Conservation (phyloP, 306 rosid species). For the Cucumis cinereus region DNA sequence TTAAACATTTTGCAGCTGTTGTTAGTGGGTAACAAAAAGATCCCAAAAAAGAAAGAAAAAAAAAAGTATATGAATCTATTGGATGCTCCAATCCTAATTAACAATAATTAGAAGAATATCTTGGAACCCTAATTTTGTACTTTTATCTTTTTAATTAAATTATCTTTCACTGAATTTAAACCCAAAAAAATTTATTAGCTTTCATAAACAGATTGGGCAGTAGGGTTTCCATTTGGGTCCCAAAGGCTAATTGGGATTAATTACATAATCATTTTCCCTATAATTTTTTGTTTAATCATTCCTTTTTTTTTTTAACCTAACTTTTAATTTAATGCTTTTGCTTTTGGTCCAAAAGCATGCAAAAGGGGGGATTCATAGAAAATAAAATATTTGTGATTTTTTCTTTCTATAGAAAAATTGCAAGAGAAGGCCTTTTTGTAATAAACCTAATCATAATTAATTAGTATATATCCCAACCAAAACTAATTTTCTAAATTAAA, state of each 20-base stretch:
- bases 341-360: neutral
- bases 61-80: neutral
- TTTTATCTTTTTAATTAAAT: neutral
- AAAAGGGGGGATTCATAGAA: neutral
- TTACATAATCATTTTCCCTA: neutral
- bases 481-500: neutral
- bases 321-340: neutral
- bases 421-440: too few species aligned
- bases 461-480: neutral
- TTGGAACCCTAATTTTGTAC: neutral
- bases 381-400: neutral
- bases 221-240: neutral
- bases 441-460: too few species aligned
- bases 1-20: neutral
- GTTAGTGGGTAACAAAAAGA: neutral
- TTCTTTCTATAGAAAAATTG: neutral
- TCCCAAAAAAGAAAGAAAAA: neutral
- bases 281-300: neutral
- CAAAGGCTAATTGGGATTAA: neutral
- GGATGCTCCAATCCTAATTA: neutral
- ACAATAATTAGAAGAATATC: neutral
- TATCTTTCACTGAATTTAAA: neutral
- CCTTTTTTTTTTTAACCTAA: neutral
- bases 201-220: slow-evolving; percentile 1
- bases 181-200: neutral